Percentiles rank a stretch among this genome's conserved stretches.
These are phyloP conservation scores for Paraphaeosphaeria sporulosa DNA, from an alignment of 2,329 filamentous ascomycete genomes.

Conservation along the genomic window DNA sequence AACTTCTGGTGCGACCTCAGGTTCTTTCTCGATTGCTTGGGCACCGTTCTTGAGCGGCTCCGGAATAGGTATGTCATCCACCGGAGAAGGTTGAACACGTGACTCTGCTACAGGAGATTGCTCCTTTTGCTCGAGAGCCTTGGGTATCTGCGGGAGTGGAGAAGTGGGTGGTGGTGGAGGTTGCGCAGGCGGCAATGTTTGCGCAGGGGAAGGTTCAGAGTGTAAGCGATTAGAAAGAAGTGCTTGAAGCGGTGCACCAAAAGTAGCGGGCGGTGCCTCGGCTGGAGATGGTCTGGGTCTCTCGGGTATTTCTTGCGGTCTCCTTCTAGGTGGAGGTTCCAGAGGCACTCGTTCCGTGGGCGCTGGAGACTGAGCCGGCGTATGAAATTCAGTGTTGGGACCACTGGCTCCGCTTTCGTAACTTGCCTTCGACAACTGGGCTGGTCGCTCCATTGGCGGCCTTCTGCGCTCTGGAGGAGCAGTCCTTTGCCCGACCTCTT, in stretches of 20 bases:
- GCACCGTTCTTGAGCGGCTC: constrained; percentile 14
- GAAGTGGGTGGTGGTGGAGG: constrained; percentile 34
- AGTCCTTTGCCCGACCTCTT: constrained; percentile 28
- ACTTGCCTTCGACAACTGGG: constrained; percentile 36
- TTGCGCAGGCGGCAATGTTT: constrained; percentile 17
- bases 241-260: background rate
- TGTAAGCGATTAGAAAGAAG: background rate
- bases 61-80: constrained; percentile 10
- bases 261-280: constrained; percentile 12
- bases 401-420: constrained; percentile 33
- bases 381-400: constrained; percentile 31
- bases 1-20: constrained; percentile 27
- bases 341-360: constrained; percentile 7
- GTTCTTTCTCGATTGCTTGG: constrained; percentile 8
- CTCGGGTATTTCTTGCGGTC: constrained; percentile 21
- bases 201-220: background rate
- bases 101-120: constrained; percentile 4
- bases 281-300: constrained; percentile 8
- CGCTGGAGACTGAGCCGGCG: constrained; percentile 25
- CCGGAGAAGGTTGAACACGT: background rate
- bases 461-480: constrained; percentile 66
- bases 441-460: constrained; percentile 68
- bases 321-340: constrained; percentile 22
- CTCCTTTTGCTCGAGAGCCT: constrained; percentile 23
- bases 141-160: constrained; percentile 40